Base-by-base conservation (phyloP, 1,284 basidiomycete species). In the Pseudozyma sp. region DNA sequence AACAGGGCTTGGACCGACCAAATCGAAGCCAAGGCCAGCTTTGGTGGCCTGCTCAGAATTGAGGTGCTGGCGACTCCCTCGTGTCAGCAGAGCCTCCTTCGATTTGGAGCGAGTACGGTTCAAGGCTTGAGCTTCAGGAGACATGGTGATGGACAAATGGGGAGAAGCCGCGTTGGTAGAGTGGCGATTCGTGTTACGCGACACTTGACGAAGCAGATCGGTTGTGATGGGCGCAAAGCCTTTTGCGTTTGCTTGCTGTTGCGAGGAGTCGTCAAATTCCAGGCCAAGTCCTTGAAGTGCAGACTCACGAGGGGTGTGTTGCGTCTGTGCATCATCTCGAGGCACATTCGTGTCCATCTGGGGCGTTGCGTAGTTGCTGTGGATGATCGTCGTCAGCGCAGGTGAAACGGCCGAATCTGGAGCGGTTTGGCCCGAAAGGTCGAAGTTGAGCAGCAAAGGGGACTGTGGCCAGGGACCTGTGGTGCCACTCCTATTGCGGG, bases 401-500 rank as follows among this genome's bases (percentile, higher is more conserved):
- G 70, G 64, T 21, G 70, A 72, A 2, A 45, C 59, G 1, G 39
- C 48, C 35, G 53, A 25, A 11, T 55, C 56, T 39, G 48, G 45
- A 21, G 43, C 18, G 21, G 31, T 40, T 43, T 52, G 36, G 16
- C 7, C 11, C 1, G 52, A 19, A 36, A 31, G 14, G n/a, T 49
- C 53, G 40, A 56, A 38, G 44, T 68, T 47, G 49, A 76, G 65
- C 47, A 76, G 60, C 47, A 76, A 38, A 1, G 74, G 70, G 21
- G 74, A 72, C 56, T 72, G 74, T 1, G 74, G 48, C 74, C 74
- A 76, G n/a, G 74, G 74, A 19, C 70, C 74, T 4, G 57, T 69
- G 1, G 69, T 71, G 3, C 65, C 70, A 47, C 74, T 72, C 14
- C 60, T 50, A 18, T 66, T 70, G 48, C 71, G 45, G n/a, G 67